phyloP scores from a whole-genome alignment of 2,329 filamentous ascomycete species.

The Chrysoporthe austroafricana region DNA sequence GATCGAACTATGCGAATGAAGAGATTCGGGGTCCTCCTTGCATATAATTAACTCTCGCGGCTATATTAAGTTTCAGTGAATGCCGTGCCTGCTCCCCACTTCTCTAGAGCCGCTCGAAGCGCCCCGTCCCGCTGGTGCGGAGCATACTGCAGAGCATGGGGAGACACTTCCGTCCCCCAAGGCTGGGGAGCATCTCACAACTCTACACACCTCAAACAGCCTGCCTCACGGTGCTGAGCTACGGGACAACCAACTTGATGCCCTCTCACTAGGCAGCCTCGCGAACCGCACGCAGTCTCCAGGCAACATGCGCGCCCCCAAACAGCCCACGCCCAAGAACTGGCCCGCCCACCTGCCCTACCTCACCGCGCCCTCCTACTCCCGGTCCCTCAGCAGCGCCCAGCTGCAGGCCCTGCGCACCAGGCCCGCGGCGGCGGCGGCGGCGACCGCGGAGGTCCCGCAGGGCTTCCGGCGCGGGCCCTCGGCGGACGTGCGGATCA shows the following conservation, averaged over 20 bases:
- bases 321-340: conserved; percentile 51
- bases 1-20: neutral
- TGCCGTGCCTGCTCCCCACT: neutral
- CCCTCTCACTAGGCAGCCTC: neutral
- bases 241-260: neutral
- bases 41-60: neutral
- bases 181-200: neutral
- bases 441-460: conserved; percentile 39
- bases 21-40: neutral
- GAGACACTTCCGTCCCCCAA: neutral
- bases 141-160: neutral
- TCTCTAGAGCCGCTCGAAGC: neutral
- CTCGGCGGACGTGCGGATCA: conserved; percentile 56
- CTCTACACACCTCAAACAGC: neutral
- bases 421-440: conserved; percentile 34
- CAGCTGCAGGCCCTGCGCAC: conserved; percentile 47
- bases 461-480: conserved; percentile 46
- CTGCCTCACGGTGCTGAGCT: neutral
- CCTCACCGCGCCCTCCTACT: conserved; percentile 54
- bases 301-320: conserved; percentile 20
- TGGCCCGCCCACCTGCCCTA: conserved; percentile 61
- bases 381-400: conserved; percentile 46
- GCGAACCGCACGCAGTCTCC: neutral
- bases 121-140: neutral
- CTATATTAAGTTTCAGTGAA: too few relatives aligned